phyloP scores from a whole-genome alignment of 257 asterid genomes.

The Scutellaria barbata region DNA sequence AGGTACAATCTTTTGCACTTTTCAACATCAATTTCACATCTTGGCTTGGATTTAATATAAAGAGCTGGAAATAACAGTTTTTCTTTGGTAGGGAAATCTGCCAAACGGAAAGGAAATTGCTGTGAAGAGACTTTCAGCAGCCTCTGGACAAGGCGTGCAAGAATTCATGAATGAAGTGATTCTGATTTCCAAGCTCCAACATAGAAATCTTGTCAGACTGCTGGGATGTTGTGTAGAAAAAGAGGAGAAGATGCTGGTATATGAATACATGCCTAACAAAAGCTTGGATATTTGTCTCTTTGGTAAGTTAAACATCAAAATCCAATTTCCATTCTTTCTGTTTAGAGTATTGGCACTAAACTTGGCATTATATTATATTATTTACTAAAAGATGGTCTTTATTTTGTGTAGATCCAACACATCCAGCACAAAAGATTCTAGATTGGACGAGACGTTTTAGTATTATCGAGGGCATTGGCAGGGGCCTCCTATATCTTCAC shows the following conservation, averaged over 20 bases:
- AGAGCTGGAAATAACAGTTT: background rate
- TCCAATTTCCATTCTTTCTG: background rate
- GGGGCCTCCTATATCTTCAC: slow-evolving; percentile 67
- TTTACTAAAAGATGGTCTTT: background rate
- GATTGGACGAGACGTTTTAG: slow-evolving; percentile 50
- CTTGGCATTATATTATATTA: background rate
- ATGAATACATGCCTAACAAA: slow-evolving; percentile 46
- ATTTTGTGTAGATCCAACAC: slow-evolving; percentile 1
- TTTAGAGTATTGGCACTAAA: no score
- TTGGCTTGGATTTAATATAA: background rate
- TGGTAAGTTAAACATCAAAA: slow-evolving; percentile 36
- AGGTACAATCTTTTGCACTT: slow-evolving; percentile 30
- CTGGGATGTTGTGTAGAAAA: slow-evolving; percentile 49
- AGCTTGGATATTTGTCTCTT: slow-evolving; percentile 48
- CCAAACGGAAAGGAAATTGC: slow-evolving; percentile 44
- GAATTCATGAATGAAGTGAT: slow-evolving; percentile 53
- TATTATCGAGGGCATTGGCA: slow-evolving; percentile 54
- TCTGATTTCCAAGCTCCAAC: slow-evolving; percentile 54
- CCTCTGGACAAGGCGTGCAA: slow-evolving; percentile 45
- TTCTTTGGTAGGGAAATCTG: slow-evolving; percentile 36
- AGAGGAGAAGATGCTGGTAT: slow-evolving; percentile 46
- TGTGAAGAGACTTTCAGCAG: slow-evolving; percentile 50
- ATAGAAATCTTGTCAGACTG: slow-evolving; percentile 46
- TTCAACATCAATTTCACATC: background rate
- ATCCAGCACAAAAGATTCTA: slow-evolving; percentile 34